Conservation (phyloP, 306 rosid genomes). For the Nissolia schottii region DNA sequence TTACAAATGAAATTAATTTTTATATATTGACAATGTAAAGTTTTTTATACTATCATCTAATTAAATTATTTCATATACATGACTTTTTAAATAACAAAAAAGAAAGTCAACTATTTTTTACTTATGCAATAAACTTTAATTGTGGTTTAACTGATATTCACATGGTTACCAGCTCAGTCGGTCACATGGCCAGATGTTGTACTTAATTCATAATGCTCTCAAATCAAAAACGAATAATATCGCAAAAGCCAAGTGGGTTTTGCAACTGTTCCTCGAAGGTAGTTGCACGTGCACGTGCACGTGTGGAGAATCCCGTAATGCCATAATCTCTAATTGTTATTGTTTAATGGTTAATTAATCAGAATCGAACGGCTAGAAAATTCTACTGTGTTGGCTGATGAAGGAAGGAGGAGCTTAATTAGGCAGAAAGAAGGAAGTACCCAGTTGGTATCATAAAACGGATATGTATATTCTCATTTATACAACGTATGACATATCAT, state of each 20-base stretch:
- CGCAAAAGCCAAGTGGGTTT: slow-evolving; percentile 21
- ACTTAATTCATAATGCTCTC: background rate
- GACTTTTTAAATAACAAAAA: no score
- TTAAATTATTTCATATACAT: no score
- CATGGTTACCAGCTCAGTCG: slow-evolving; percentile 68
- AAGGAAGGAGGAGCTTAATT: background rate
- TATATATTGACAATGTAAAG: no score
- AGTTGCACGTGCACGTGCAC: slow-evolving; percentile 51
- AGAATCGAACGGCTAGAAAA: background rate
- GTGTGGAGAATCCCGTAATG: slow-evolving; percentile 38
- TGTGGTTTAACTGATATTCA: slow-evolving; percentile 37
- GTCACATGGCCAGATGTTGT: slow-evolving; percentile 59
- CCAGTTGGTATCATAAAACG: background rate
- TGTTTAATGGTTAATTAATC: background rate
- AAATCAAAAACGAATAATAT: background rate
- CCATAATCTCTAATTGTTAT: background rate
- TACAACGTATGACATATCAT: background rate
- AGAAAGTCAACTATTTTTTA: no score
- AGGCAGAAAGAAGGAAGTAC: background rate
- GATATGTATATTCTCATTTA: no score
- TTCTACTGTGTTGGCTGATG: background rate
- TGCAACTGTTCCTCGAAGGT: background rate
- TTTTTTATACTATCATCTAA: no score
- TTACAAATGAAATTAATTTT: no score
- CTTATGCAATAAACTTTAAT: no score